Conservation (phyloP, 495 filamentous ascomycete species). For the Trichoderma reesei region DNA sequence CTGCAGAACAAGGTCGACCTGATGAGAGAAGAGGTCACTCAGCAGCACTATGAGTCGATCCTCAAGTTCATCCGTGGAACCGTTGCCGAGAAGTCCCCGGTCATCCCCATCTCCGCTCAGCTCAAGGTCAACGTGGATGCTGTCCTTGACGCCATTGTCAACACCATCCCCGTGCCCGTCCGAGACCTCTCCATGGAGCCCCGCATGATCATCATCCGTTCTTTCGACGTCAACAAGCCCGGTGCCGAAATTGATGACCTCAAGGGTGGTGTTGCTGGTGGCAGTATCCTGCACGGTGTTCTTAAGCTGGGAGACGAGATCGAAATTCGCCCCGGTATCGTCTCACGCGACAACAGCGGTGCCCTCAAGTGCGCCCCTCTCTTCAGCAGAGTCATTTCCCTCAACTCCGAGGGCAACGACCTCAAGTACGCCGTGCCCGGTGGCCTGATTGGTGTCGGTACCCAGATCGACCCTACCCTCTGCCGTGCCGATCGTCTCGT, state of each 20-base stretch:
- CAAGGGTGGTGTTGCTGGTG: constrained; percentile 97
- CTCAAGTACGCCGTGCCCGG: constrained; percentile 95
- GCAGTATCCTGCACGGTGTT: constrained; percentile 89
- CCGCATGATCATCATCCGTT: constrained; percentile 97
- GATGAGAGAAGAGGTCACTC: constrained; percentile 86
- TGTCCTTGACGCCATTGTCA: constrained; percentile 86
- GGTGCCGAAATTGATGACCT: constrained; percentile 99
- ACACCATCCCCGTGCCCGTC: constrained; percentile 81
- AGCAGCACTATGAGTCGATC: constrained; percentile 90
- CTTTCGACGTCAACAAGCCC: constrained; percentile 99
- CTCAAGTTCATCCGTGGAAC: constrained; percentile 96
- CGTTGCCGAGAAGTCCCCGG: constrained; percentile 87
- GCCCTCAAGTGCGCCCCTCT: constrained; percentile 94
- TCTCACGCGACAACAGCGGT: constrained; percentile 85
- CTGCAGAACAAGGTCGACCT: constrained; percentile 98
- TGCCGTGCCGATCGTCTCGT: constrained; percentile 98
- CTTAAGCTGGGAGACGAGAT: constrained; percentile 95
- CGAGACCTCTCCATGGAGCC: constrained; percentile 84
- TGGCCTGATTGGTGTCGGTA: constrained; percentile 95
- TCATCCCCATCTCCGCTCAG: constrained; percentile 97
- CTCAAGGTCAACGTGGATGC: constrained; percentile 99
- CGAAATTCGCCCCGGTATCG: constrained; percentile 93
- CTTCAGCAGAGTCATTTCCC: constrained; percentile 84
- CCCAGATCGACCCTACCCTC: constrained; percentile 89
- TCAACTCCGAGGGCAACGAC: constrained; percentile 97